Conservation (phyloP, 192 early-diverging fungal species). For the Entomortierella lignicola region DNA sequence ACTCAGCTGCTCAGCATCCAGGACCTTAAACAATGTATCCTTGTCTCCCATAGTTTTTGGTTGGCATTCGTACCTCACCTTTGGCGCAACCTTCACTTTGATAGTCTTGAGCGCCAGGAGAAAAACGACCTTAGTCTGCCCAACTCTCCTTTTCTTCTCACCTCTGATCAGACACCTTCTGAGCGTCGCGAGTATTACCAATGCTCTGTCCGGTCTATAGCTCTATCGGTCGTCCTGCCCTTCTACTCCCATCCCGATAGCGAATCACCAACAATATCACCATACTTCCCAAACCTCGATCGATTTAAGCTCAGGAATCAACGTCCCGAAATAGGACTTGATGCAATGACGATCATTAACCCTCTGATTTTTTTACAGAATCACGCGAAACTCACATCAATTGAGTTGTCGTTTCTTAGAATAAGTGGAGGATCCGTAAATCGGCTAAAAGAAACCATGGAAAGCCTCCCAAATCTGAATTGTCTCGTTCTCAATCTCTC, state of each 20-base stretch:
- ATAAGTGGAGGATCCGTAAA: not conserved
- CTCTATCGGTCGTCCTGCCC: not conserved
- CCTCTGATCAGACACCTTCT: not conserved
- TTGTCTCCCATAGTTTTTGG: conserved; percentile 1
- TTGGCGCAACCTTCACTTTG: conserved; percentile 9
- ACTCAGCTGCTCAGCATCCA: not conserved
- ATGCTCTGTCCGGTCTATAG: conserved; percentile 1
- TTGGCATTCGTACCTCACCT: conserved; percentile 3
- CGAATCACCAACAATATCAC: not conserved
- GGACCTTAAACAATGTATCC: not conserved
- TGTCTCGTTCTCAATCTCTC: not conserved
- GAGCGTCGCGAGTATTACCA: conserved; percentile 2
- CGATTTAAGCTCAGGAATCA: conserved; percentile 2
- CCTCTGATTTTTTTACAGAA: too few species aligned
- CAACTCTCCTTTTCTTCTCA: conserved; percentile 5
- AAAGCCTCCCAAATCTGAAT: not conserved
- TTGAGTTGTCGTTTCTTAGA: conserved; percentile 2
- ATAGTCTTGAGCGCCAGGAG: not conserved
- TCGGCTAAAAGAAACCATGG: not conserved
- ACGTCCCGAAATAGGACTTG: too few species aligned
- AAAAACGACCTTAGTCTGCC: not conserved
- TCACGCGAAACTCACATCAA: too few species aligned
- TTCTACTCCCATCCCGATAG: not conserved
- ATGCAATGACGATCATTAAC: too few species aligned
- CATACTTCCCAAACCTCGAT: conserved; percentile 6